phyloP scores from a whole-genome alignment of 108 stramenopile species.

The Cyclotella distinguenda region DNA sequence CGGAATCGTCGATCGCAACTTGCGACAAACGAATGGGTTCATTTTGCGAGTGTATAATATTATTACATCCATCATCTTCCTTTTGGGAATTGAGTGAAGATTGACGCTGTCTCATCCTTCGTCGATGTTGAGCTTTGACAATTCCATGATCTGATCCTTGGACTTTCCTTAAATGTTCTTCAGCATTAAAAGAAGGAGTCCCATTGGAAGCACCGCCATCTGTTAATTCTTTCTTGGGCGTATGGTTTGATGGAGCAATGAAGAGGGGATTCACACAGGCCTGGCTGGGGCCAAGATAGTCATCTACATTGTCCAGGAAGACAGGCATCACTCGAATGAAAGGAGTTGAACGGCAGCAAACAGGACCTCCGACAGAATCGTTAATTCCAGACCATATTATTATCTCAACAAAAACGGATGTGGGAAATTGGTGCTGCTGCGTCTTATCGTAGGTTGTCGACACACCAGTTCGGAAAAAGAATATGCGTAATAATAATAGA shows the following conservation, averaged over 20 bases:
- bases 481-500: too few species aligned
- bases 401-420: too few species aligned
- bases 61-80: constrained; percentile 14
- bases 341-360: background rate
- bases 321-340: constrained; percentile 41
- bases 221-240: too few species aligned
- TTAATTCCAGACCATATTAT: too few species aligned
- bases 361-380: too few species aligned
- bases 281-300: constrained; percentile 85
- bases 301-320: constrained; percentile 81
- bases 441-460: too few species aligned
- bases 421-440: too few species aligned
- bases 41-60: background rate
- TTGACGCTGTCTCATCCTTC: constrained; percentile 5
- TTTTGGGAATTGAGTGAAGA: background rate
- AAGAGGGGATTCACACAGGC: constrained; percentile 91
- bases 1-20: background rate
- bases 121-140: background rate
- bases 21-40: constrained; percentile 10
- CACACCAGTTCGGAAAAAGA: too few species aligned
- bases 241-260: constrained; percentile 32
- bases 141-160: background rate
- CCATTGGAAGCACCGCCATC: background rate
- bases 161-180: background rate
- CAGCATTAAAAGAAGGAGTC: constrained; percentile 1